phyloP scores from a whole-genome alignment of 2,329 filamentous ascomycete species.

The Aureobasidium sp. region DNA sequence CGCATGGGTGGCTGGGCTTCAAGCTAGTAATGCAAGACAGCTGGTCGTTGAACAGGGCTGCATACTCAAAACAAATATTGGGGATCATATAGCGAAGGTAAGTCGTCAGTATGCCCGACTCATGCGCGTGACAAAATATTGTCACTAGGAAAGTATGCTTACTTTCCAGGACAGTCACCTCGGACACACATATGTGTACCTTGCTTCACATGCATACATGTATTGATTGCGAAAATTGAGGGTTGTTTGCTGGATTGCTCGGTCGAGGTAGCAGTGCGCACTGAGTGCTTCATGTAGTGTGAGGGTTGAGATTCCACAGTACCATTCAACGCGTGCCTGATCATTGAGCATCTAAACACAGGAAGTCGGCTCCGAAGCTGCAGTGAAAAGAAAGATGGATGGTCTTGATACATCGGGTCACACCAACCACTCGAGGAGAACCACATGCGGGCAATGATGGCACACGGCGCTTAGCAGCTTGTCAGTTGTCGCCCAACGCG shows the following conservation, averaged over 20 bases:
- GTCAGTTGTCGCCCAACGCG: background rate
- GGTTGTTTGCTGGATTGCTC: background rate
- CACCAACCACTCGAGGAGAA: background rate
- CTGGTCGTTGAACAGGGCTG: background rate
- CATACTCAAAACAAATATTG: background rate
- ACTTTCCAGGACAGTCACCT: background rate
- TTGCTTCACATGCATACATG: background rate
- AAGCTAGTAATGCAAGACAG: background rate
- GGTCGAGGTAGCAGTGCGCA: background rate
- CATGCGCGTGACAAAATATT: background rate
- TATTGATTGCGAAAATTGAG: background rate
- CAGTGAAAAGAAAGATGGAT: background rate
- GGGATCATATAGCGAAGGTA: background rate
- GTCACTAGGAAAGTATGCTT: background rate
- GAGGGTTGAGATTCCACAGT: background rate
- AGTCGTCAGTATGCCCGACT: background rate
- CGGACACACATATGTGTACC: background rate
- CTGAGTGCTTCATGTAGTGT: background rate
- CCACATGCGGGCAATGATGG: background rate
- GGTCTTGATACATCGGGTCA: background rate
- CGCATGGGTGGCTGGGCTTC: background rate
- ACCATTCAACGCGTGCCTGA: background rate
- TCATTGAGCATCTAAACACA: background rate
- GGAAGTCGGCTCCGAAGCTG: background rate
- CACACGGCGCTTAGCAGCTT: slow-evolving; percentile 4